A percentile compares a stretch with the other conserved stretches of the same genome.
Evolutionary conservation across 2,329 filamentous ascomycete species (phyloP).

Genomic region (Cordyceps fumosorosea): DNA sequence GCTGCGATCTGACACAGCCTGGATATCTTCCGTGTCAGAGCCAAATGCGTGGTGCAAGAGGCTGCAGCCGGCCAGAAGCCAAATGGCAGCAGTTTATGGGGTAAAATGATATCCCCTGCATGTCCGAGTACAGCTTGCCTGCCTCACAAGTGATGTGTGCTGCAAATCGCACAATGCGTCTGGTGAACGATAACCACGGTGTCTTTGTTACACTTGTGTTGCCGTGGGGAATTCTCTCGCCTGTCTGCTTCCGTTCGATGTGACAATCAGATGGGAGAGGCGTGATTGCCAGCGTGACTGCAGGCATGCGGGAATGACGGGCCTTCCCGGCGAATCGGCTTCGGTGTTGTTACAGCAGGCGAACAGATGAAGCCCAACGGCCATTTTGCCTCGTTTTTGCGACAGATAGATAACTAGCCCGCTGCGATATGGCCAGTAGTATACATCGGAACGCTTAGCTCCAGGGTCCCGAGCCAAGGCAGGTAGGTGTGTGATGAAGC

Average conservation of each 20-base stretch:
- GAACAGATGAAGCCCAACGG: background rate
- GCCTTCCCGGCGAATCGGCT: background rate
- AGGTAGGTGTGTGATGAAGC: background rate
- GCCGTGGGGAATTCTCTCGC: background rate
- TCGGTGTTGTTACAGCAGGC: background rate
- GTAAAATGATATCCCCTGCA: background rate
- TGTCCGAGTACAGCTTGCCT: conserved; percentile 1
- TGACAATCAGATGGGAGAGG: background rate
- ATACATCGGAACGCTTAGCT: background rate
- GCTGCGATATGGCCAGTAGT: background rate
- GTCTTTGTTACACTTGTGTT: background rate
- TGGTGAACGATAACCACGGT: background rate
- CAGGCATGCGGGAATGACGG: conserved; percentile 1
- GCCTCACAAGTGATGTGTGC: background rate
- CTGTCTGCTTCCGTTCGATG: background rate
- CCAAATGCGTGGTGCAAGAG: background rate
- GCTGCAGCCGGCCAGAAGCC: background rate
- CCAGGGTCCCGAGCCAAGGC: background rate
- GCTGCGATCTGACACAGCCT: conserved; percentile 2
- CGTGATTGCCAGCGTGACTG: background rate
- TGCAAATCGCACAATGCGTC: background rate
- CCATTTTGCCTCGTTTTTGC: conserved; percentile 2
- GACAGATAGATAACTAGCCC: background rate
- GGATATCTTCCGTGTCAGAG: background rate
- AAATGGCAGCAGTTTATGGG: background rate